Conservation (phyloP, 2,329 filamentous ascomycete species). For the Nannizziopsis barbatae region DNA sequence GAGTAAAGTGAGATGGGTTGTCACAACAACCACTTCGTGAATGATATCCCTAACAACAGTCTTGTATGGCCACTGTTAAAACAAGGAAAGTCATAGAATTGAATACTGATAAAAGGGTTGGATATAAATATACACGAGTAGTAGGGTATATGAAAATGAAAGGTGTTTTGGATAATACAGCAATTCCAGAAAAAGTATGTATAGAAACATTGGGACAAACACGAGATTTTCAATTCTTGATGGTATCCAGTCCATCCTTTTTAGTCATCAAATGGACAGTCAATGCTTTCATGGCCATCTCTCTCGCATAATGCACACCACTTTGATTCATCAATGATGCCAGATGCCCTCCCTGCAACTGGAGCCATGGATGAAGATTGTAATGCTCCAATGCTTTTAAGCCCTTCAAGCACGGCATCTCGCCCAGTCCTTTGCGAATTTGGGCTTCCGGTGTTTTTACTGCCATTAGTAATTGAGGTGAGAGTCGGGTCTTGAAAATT, state of each 20-base stretch:
- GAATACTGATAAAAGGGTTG: too few relatives aligned
- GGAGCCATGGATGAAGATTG: constrained; percentile 43
- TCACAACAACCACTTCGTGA: neutral
- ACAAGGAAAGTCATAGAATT: too few relatives aligned
- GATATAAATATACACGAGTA: neutral
- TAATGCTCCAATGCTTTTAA: constrained; percentile 33
- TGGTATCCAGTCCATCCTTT: constrained; percentile 1
- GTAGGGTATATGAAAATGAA: neutral
- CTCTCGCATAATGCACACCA: constrained; percentile 97
- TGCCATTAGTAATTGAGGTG: constrained; percentile 1
- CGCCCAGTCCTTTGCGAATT: constrained; percentile 31
- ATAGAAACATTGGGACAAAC: neutral
- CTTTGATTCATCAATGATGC: constrained; percentile 68
- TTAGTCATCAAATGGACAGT: constrained; percentile 78
- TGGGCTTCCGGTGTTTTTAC: constrained; percentile 9
- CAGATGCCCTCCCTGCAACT: constrained; percentile 66
- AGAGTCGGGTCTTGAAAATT: neutral
- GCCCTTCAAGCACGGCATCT: constrained; percentile 33
- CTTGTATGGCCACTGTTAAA: too few relatives aligned
- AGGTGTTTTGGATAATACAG: too few relatives aligned
- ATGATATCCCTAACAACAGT: too few relatives aligned
- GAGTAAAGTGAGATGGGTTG: neutral
- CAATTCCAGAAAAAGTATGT: neutral
- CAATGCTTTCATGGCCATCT: constrained; percentile 91
- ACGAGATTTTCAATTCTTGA: neutral